phyloP scores from a whole-genome alignment of 2,329 filamentous ascomycete species.

The Pseudocercospora musae region DNA sequence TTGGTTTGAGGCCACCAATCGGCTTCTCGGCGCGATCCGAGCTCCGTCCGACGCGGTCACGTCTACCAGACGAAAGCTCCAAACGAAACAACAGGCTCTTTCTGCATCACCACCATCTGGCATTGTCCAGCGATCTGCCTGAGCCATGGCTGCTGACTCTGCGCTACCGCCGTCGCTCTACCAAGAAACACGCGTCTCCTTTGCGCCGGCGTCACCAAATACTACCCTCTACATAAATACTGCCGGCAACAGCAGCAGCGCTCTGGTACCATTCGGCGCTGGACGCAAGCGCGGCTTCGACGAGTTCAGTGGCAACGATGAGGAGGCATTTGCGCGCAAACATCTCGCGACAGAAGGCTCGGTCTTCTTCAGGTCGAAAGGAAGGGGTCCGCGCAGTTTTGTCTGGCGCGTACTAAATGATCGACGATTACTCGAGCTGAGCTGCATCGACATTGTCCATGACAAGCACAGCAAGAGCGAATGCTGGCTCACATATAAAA shows the following conservation, averaged over 20 bases:
- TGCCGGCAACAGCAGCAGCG: constrained; percentile 54
- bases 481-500: constrained; percentile 65
- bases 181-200: constrained; percentile 29
- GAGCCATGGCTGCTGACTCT: constrained; percentile 3
- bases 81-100: background rate
- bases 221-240: constrained; percentile 63
- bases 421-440: constrained; percentile 75
- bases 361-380: constrained; percentile 76
- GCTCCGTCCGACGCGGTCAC: background rate
- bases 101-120: background rate
- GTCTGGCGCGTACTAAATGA: constrained; percentile 87
- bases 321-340: constrained; percentile 67
- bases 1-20: background rate
- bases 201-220: constrained; percentile 39
- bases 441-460: constrained; percentile 75
- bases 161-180: constrained; percentile 24
- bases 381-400: constrained; percentile 76
- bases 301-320: constrained; percentile 56
- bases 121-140: background rate
- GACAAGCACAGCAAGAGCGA: constrained; percentile 37
- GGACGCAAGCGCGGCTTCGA: constrained; percentile 36
- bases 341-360: constrained; percentile 75
- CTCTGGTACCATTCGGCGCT: constrained; percentile 35
- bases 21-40: background rate
- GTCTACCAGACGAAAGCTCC: constrained; percentile 1